Percentiles rank a stretch among this genome's conserved stretches.
Evolutionary conservation across 1,284 basidiomycete genomes (phyloP).

Genomic region (Ceratobasidium sp.): DNA sequence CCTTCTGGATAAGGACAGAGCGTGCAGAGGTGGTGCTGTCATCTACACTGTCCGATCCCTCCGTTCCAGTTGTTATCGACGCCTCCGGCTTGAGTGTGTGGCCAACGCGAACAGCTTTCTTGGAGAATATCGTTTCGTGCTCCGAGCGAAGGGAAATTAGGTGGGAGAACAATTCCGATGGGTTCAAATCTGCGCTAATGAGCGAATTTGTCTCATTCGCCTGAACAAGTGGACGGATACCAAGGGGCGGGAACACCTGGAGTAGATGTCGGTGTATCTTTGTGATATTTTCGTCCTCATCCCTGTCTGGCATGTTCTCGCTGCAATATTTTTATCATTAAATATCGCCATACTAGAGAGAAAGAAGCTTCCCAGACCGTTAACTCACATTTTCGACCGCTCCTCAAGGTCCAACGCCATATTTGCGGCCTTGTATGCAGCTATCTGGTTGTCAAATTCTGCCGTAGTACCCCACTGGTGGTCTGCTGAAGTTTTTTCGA

Average conservation of each 20-base stretch:
- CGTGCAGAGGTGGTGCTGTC: neutral
- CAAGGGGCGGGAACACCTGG: constrained; percentile 8
- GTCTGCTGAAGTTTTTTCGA: neutral
- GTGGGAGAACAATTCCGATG: neutral
- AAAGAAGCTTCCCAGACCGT: neutral
- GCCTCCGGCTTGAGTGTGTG: constrained; percentile 1
- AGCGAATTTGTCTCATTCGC: constrained; percentile 30
- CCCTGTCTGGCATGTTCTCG: neutral
- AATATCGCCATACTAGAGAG: neutral
- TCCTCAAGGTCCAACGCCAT: constrained; percentile 17
- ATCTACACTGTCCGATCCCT: constrained; percentile 49
- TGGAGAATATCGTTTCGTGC: neutral
- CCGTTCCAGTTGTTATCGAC: constrained; percentile 44
- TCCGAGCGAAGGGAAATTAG: neutral
- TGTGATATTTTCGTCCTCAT: neutral
- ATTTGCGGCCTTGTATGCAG: constrained; percentile 4
- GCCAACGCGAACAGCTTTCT: constrained; percentile 8
- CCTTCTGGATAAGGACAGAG: constrained; percentile 21
- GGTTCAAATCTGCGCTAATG: neutral
- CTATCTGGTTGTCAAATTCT: constrained; percentile 16
- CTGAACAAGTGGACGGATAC: neutral
- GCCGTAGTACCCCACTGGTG: neutral
- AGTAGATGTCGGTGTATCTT: neutral
- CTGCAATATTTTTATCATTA: neutral
- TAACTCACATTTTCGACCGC: constrained; percentile 1